Evolutionary conservation across 148 eudicot genomes (phyloP).

Genomic region (Nepenthes mirabilis): DNA sequence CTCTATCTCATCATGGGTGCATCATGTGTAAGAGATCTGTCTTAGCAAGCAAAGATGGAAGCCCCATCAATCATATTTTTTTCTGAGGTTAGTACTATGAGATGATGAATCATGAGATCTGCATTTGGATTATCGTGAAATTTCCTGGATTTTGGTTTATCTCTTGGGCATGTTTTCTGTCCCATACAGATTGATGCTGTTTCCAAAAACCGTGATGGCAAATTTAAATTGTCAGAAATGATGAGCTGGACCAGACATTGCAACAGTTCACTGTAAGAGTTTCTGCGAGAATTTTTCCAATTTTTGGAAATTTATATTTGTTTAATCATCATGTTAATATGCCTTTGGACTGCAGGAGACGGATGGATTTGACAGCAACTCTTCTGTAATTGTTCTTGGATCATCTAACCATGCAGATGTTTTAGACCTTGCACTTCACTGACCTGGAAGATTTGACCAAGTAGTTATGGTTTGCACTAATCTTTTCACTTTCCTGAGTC

Average conservation of each 20-base stretch:
- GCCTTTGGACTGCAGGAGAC: slow-evolving; percentile 65
- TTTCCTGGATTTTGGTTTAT: not conserved
- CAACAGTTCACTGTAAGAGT: slow-evolving; percentile 71
- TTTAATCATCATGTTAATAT: slow-evolving; percentile 20
- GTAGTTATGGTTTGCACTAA: slow-evolving; percentile 54
- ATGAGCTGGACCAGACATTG: slow-evolving; percentile 90
- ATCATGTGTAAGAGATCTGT: slow-evolving; percentile 87
- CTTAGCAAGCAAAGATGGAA: slow-evolving; percentile 92
- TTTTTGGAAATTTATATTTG: not conserved
- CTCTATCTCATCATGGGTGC: slow-evolving; percentile 98
- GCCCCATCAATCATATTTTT: slow-evolving; percentile 93
- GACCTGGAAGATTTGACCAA: slow-evolving; percentile 91
- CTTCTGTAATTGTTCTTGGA: slow-evolving; percentile 92
- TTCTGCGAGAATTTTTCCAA: slow-evolving; percentile 1
- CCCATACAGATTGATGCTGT: slow-evolving; percentile 85
- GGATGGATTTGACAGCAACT: slow-evolving; percentile 97
- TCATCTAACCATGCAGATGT: slow-evolving; percentile 92
- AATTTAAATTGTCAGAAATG: slow-evolving; percentile 80
- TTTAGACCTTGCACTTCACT: slow-evolving; percentile 87
- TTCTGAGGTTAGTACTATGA: slow-evolving; percentile 48
- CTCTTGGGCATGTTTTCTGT: slow-evolving; percentile 8
- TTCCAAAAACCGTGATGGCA: slow-evolving; percentile 95
- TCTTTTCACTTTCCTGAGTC: not conserved
- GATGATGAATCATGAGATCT: not conserved
- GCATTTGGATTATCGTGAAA: not conserved